These are phyloP conservation scores for Xylariaceae sp. DNA, from an alignment of 2,329 filamentous ascomycete species.

Conservation along the genomic window DNA sequence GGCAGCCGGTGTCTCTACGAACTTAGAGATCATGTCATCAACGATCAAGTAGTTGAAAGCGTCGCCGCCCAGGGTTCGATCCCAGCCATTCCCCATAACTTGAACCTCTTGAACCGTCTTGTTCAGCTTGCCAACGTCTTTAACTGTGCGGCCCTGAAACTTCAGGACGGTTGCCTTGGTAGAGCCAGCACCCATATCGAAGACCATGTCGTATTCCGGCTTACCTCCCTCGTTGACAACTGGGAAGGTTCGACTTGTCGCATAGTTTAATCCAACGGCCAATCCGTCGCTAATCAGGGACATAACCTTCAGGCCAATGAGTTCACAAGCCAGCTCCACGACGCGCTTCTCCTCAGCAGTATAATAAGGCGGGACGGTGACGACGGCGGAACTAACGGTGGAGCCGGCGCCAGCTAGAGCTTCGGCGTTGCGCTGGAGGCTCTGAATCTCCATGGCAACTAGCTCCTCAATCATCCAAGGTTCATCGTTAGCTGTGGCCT, in stretches of 20 bases:
- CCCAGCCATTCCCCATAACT: conserved; percentile 81
- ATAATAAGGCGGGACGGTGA: conserved; percentile 87
- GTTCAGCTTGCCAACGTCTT: conserved; percentile 88
- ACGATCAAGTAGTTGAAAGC: conserved; percentile 81
- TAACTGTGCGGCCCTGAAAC: conserved; percentile 83
- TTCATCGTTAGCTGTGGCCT: conserved; percentile 53
- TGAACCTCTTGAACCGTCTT: conserved; percentile 97
- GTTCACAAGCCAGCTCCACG: conserved; percentile 72
- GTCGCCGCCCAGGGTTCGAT: conserved; percentile 84
- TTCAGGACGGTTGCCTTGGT: conserved; percentile 83
- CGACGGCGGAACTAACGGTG: conserved; percentile 71
- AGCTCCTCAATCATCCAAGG: conserved; percentile 83
- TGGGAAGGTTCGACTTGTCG: conserved; percentile 83
- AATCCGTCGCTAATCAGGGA: conserved; percentile 82
- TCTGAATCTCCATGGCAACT: conserved; percentile 92
- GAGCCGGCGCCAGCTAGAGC: conserved; percentile 69
- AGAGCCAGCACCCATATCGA: conserved; percentile 96
- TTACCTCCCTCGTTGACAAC: conserved; percentile 75
- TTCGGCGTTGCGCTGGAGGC: conserved; percentile 84
- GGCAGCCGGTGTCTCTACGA: conserved; percentile 63
- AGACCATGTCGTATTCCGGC: conserved; percentile 87
- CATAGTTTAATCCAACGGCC: conserved; percentile 92
- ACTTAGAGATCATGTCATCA: conserved; percentile 78
- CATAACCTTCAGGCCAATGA: conserved; percentile 83
- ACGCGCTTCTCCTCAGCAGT: conserved; percentile 86